Conservation (phyloP, 2,329 filamentous ascomycete species). For the Dichotomopilus funicola region DNA sequence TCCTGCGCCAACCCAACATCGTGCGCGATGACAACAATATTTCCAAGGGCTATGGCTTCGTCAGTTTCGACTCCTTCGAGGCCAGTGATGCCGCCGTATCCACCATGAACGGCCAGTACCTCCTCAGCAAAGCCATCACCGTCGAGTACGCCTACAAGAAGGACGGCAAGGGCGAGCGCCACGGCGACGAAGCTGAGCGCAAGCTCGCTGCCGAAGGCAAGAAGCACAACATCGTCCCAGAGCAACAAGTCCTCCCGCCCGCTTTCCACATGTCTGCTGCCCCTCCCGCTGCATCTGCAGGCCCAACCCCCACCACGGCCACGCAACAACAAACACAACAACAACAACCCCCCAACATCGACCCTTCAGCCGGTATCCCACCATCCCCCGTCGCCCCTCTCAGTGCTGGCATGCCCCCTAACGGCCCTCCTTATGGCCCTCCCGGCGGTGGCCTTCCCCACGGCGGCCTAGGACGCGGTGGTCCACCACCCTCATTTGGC, state of each 20-base stretch:
- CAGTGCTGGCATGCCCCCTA: slow-evolving; percentile 24
- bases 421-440: slow-evolving; percentile 7
- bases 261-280: slow-evolving; percentile 53
- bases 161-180: slow-evolving; percentile 92
- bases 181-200: slow-evolving; percentile 89
- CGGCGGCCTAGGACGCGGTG: slow-evolving; percentile 18
- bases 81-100: slow-evolving; percentile 84
- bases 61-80: slow-evolving; percentile 89
- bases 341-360: slow-evolving; percentile 12
- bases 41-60: slow-evolving; percentile 93
- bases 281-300: slow-evolving; percentile 21
- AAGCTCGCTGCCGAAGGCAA: slow-evolving; percentile 87
- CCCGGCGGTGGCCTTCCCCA: slow-evolving; percentile 15
- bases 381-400: slow-evolving; percentile 17
- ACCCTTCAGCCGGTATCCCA: slow-evolving; percentile 17
- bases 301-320: slow-evolving; percentile 12
- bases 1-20: slow-evolving; percentile 81
- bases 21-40: slow-evolving; percentile 82
- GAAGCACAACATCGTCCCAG: slow-evolving; percentile 85
- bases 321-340: too few species aligned
- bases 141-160: slow-evolving; percentile 99
- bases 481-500: slow-evolving; percentile 11
- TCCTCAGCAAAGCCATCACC: slow-evolving; percentile 93
- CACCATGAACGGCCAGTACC: slow-evolving; percentile 92
- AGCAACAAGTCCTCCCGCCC: slow-evolving; percentile 67